A percentile compares a stretch with the other conserved stretches of the same genome.
Evolutionary conservation across 306 rosid genomes (phyloP).

Genomic region (Carpinus viminea): DNA sequence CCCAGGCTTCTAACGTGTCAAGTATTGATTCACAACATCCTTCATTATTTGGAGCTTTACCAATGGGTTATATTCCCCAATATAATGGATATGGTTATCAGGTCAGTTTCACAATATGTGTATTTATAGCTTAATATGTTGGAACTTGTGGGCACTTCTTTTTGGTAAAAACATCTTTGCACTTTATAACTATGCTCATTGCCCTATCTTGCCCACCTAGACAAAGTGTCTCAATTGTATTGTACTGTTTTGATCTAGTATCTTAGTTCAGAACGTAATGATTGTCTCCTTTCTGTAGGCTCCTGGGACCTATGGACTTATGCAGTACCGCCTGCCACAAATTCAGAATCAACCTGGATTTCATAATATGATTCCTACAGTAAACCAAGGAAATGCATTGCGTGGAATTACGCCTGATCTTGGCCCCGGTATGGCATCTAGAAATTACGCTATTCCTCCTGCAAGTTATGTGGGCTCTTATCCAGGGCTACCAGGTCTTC

Average conservation of each 20-base stretch:
- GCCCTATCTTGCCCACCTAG: conserved; percentile 13
- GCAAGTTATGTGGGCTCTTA: conserved; percentile 76
- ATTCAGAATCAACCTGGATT: conserved; percentile 90
- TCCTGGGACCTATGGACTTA: conserved; percentile 76
- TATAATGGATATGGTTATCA: conserved; percentile 97
- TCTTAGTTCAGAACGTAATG: conserved; percentile 25
- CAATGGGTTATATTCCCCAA: conserved; percentile 82
- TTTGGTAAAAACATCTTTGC: not conserved
- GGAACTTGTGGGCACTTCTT: not conserved
- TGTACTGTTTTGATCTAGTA: not conserved
- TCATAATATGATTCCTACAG: conserved; percentile 76
- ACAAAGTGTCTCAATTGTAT: conserved; percentile 8
- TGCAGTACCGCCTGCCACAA: conserved; percentile 91
- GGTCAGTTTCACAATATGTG: conserved; percentile 43
- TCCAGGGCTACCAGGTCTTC: conserved; percentile 80
- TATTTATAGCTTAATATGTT: not conserved
- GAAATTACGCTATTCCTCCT: conserved; percentile 73
- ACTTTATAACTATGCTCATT: conserved; percentile 14
- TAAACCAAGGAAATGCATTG: conserved; percentile 83
- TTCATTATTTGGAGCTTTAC: conserved; percentile 89
- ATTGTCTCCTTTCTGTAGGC: conserved; percentile 52
- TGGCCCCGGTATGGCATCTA: conserved; percentile 61
- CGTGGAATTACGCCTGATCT: conserved; percentile 65
- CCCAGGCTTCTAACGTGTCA: conserved; percentile 66
- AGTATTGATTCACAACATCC: conserved; percentile 80